These are phyloP conservation scores for Corinectria fuckeliana DNA, from an alignment of 2,329 filamentous ascomycete species.

Conservation along the genomic window DNA sequence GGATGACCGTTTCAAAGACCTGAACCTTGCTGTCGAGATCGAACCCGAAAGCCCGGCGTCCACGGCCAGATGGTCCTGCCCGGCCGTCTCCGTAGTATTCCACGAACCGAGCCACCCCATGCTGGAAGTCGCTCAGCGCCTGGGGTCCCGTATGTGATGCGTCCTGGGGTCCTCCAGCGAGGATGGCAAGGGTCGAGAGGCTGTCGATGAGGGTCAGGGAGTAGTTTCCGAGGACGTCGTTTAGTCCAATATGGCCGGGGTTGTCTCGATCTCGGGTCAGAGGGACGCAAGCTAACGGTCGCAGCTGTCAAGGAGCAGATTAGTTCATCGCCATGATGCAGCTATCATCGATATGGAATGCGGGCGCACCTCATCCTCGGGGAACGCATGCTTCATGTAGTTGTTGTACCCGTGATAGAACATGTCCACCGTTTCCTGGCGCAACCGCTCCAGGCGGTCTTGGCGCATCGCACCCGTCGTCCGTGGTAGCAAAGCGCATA, in stretches of 20 bases:
- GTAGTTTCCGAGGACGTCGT: conserved; percentile 97
- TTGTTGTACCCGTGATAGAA: conserved; percentile 98
- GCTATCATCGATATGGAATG: not conserved
- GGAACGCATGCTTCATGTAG: conserved; percentile 93
- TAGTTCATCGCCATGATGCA: conserved; percentile 14
- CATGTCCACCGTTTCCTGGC: conserved; percentile 73
- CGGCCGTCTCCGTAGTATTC: conserved; percentile 87
- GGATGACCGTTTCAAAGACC: conserved; percentile 97
- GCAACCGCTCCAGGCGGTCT: conserved; percentile 61
- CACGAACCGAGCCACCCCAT: conserved; percentile 78
- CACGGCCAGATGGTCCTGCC: conserved; percentile 69
- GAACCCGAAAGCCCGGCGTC: conserved; percentile 79
- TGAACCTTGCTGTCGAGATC: conserved; percentile 98
- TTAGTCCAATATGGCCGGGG: conserved; percentile 82
- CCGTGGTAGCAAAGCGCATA: conserved; percentile 49
- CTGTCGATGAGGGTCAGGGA: conserved; percentile 95
- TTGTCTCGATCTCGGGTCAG: conserved; percentile 84
- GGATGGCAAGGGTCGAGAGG: conserved; percentile 88
- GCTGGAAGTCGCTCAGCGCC: conserved; percentile 77
- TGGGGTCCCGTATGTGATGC: conserved; percentile 45
- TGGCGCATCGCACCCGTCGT: conserved; percentile 58
- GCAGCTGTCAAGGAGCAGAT: conserved; percentile 60
- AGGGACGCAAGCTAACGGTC: conserved; percentile 83
- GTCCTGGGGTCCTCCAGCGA: conserved; percentile 73
- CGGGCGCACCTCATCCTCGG: conserved; percentile 80